Percentiles rank a stretch among this genome's conserved stretches.
Evolutionary conservation across 2,329 filamentous ascomycete genomes (phyloP).

Genomic region (Diplocarpon mali): DNA sequence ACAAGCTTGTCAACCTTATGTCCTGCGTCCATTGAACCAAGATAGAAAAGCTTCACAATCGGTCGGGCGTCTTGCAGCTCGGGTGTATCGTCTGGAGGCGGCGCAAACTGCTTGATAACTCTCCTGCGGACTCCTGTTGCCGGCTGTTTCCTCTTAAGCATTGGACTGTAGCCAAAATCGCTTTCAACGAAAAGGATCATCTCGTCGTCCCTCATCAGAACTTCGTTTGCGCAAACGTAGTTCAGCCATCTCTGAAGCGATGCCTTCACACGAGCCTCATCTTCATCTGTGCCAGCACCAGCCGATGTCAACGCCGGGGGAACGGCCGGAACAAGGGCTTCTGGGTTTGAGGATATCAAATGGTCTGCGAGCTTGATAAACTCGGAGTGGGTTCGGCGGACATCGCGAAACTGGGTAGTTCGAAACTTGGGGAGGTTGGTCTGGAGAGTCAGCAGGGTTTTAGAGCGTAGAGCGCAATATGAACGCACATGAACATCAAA

Average conservation of each 20-base stretch:
- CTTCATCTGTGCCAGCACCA: conserved; percentile 90
- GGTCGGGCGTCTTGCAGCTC: conserved; percentile 85
- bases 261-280: conserved; percentile 79
- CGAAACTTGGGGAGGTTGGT: conserved; percentile 98
- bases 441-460: conserved; percentile 36
- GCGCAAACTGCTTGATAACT: conserved; percentile 95
- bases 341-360: conserved; percentile 93
- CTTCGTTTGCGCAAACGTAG: conserved; percentile 81
- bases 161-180: conserved; percentile 94
- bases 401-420: conserved; percentile 96
- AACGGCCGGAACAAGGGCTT: conserved; percentile 86
- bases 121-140: conserved; percentile 92
- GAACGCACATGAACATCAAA: conserved; percentile 84
- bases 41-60: conserved; percentile 88
- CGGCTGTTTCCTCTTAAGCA: conserved; percentile 91
- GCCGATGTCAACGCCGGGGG: conserved; percentile 91
- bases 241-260: conserved; percentile 93
- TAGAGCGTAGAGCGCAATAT: background rate
- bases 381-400: conserved; percentile 88
- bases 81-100: conserved; percentile 91
- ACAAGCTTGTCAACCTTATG: conserved; percentile 95
- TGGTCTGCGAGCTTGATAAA: conserved; percentile 95
- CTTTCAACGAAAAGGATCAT: conserved; percentile 98
- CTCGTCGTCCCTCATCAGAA: conserved; percentile 90
- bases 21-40: conserved; percentile 91